phyloP scores from a whole-genome alignment of 768 basidiomycete species.

The Mrakia gelida region DNA sequence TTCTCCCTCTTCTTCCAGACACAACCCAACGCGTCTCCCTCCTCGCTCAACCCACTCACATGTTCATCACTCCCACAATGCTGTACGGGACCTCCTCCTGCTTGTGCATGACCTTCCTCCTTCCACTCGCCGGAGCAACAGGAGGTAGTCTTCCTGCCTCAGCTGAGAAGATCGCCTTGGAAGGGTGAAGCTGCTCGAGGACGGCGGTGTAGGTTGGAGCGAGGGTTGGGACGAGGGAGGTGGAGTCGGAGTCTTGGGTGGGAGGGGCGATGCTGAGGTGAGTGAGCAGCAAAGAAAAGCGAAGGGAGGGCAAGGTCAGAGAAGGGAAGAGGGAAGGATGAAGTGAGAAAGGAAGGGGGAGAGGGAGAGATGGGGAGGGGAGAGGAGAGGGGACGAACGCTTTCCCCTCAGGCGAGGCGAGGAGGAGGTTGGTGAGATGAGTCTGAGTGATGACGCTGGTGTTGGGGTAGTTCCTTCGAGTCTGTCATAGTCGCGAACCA shows the following conservation, averaged over 20 bases:
- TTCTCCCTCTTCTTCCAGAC: too few species aligned
- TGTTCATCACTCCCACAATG: neutral
- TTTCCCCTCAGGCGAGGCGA: conserved; percentile 64
- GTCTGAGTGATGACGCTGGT: conserved; percentile 81
- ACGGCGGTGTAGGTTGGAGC: neutral
- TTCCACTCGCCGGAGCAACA: neutral
- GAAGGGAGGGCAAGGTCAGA: neutral
- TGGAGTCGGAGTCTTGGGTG: neutral
- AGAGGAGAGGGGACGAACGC: conserved; percentile 53
- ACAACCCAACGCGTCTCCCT: too few species aligned
- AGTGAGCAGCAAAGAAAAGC: neutral
- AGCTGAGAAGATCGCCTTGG: neutral
- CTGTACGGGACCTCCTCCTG: conserved; percentile 1
- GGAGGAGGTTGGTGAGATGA: conserved; percentile 71
- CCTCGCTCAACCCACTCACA: neutral
- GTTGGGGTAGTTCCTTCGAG: conserved; percentile 80
- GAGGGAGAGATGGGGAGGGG: neutral
- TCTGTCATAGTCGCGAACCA: conserved; percentile 34
- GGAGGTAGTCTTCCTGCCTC: neutral
- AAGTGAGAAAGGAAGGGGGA: neutral
- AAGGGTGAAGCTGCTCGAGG: conserved; percentile 4
- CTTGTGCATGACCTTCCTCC: neutral
- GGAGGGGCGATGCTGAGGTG: neutral
- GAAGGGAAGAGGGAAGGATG: neutral
- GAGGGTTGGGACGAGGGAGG: neutral